A percentile compares a stretch with the other conserved stretches of the same genome.
Conservation (phyloP, 2,329 filamentous ascomycete species). For the Myriangium duriaei region DNA sequence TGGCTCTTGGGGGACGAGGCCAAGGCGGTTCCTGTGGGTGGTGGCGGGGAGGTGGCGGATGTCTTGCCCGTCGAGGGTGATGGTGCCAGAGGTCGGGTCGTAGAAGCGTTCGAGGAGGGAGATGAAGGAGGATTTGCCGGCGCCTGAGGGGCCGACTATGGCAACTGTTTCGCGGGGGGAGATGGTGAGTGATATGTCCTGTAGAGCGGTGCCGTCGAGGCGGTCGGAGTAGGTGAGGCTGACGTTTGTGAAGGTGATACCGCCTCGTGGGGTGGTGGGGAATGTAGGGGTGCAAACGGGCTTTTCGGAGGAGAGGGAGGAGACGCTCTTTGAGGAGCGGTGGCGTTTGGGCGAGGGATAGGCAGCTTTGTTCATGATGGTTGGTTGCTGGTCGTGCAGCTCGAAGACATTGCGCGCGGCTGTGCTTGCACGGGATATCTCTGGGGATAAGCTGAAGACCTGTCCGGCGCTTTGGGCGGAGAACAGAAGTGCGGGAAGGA, state of each 20-base stretch:
- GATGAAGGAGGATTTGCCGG: slow-evolving; percentile 34
- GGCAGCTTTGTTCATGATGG: slow-evolving; percentile 21
- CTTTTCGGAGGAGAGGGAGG: background rate
- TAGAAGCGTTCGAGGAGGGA: slow-evolving; percentile 36
- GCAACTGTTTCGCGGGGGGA: slow-evolving; percentile 41
- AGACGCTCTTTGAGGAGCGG: slow-evolving; percentile 4
- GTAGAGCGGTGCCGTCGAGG: slow-evolving; percentile 29
- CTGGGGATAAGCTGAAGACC: slow-evolving; percentile 34
- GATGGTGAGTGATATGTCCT: slow-evolving; percentile 36
- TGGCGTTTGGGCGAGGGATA: slow-evolving; percentile 5
- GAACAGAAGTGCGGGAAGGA: slow-evolving; percentile 33
- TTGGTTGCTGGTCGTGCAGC: slow-evolving; percentile 28
- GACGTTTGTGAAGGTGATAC: slow-evolving; percentile 25
- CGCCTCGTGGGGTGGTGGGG: slow-evolving; percentile 7
- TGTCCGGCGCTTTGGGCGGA: slow-evolving; percentile 35
- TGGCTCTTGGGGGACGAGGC: slow-evolving; percentile 34
- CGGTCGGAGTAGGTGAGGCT: slow-evolving; percentile 27
- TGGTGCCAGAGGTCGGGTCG: slow-evolving; percentile 27
- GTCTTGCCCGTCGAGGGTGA: slow-evolving; percentile 31
- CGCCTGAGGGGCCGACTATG: slow-evolving; percentile 33
- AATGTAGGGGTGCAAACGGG: background rate
- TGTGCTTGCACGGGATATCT: slow-evolving; percentile 32
- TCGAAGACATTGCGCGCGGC: slow-evolving; percentile 33
- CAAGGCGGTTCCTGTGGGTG: slow-evolving; percentile 27
- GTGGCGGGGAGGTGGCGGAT: slow-evolving; percentile 27